A percentile compares a stretch with the other conserved stretches of the same genome.
phyloP scores from a whole-genome alignment of 2,329 filamentous ascomycete genomes.

The Botrytis aclada region DNA sequence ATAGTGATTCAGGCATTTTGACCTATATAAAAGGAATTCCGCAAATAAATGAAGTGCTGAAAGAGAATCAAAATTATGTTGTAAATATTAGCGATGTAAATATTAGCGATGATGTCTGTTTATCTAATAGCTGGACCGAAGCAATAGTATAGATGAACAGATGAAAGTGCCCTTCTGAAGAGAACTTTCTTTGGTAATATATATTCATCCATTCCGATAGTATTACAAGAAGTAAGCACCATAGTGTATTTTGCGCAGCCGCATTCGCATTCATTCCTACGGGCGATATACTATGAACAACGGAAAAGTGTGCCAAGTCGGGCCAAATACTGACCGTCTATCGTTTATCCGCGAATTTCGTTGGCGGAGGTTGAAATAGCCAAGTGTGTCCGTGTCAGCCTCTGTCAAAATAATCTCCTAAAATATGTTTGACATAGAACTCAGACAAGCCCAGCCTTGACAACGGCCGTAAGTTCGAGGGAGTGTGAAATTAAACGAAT shows the following conservation, averaged over 20 bases:
- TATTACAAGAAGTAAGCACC: neutral
- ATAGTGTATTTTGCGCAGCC: neutral
- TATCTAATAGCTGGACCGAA: neutral
- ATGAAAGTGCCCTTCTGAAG: neutral
- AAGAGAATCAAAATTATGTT: neutral
- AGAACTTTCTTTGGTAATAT: neutral
- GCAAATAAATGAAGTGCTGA: neutral
- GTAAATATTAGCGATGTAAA: neutral
- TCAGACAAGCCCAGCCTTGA: neutral
- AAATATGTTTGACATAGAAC: neutral
- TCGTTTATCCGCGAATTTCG: neutral
- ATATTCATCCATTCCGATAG: neutral
- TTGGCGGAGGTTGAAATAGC: neutral
- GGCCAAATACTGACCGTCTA: neutral
- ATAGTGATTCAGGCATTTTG: slow-evolving; percentile 22
- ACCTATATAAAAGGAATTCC: neutral
- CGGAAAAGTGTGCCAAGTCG: neutral
- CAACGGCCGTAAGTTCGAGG: neutral
- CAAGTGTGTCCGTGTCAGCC: neutral
- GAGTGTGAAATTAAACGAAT: neutral
- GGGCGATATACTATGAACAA: neutral
- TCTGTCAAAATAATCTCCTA: neutral
- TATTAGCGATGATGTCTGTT: neutral
- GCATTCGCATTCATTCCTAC: neutral
- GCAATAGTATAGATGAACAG: neutral